phyloP scores from a whole-genome alignment of 116 monocot species.

The Trichopus zeylanicus region DNA sequence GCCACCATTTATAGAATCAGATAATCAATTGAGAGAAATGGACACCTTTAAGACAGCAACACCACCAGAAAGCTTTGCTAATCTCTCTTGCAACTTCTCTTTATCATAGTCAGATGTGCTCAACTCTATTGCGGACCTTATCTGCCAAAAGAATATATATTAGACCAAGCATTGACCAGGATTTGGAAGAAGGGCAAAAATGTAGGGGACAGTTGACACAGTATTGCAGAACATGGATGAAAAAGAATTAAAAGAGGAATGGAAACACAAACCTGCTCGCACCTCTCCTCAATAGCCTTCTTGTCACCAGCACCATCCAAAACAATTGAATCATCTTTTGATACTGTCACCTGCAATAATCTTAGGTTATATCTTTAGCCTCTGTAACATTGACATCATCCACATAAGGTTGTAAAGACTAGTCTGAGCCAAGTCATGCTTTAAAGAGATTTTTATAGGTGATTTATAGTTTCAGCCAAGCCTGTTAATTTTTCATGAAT shows the following conservation, averaged over 20 bases:
- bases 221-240: not conserved
- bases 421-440: no score
- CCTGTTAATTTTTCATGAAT: no score
- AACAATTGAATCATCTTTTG: conserved; percentile 70
- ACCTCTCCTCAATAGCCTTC: conserved; percentile 60
- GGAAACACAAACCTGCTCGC: conserved; percentile 49
- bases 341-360: conserved; percentile 44
- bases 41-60: conserved; percentile 88
- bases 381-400: no score
- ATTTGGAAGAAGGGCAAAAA: not conserved
- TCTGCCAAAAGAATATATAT: conserved; percentile 23
- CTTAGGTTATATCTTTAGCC: not conserved
- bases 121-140: conserved; percentile 60
- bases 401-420: no score
- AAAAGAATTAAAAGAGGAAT: not conserved
- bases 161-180: not conserved
- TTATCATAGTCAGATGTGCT: conserved; percentile 84
- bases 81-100: conserved; percentile 77
- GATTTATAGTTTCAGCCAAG: no score
- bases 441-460: no score
- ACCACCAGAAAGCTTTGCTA: conserved; percentile 86
- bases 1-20: not conserved
- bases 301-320: conserved; percentile 78
- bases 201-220: not conserved
- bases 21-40: no score